Evolutionary conservation across 75 land plant species (phyloP), one percentile per base, ranked within the genome.

Genomic region (Larix kaempferi): DNA sequence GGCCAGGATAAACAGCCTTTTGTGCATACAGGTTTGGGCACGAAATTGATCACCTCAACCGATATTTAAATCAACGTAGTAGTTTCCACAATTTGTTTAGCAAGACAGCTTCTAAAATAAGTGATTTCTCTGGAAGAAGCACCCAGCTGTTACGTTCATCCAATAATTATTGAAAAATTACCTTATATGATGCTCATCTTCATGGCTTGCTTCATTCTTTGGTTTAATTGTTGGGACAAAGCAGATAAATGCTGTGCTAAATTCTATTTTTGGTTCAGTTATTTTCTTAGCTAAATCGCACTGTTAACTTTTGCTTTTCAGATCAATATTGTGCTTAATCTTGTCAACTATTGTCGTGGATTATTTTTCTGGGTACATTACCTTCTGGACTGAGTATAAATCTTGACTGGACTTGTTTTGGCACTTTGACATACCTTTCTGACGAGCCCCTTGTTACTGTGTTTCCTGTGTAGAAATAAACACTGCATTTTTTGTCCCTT

Each of bases 61-160:
- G 35, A 65, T 65, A 65, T 29, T 33, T 33, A 65, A 37, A 65
- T 65, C 69, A 65, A 37, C 41, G 33, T 65, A 21, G 19, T 65
- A 65, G 69, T 65, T 65, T 65, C 69, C 69, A 65, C 39, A 65
- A 65, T 29, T 65, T 29, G 69, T 37, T 65, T 65, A 6, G 21
- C 39, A 65, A 33, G 19, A 37, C 69, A 65, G 27, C n/a, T 22
- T 59, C 10, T 2, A 49, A 22, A 59, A 65, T 65, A 65, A 65
- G 69, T 33, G 39, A 65, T 29, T 17, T 65, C 21, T 65, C 39
- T 65, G 39, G 39, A 29, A 65, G 69, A 65, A 65, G 19, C 69
- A 29, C 35, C 39, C 29, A 33, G 69, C 69, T 65, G 69, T 65
- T 65, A 33, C 13, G 19, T 65, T 65, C 19, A 65, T 65, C 69